Evolutionary conservation across 306 rosid genomes (phyloP).

Genomic region (Lathyrus sativus): DNA sequence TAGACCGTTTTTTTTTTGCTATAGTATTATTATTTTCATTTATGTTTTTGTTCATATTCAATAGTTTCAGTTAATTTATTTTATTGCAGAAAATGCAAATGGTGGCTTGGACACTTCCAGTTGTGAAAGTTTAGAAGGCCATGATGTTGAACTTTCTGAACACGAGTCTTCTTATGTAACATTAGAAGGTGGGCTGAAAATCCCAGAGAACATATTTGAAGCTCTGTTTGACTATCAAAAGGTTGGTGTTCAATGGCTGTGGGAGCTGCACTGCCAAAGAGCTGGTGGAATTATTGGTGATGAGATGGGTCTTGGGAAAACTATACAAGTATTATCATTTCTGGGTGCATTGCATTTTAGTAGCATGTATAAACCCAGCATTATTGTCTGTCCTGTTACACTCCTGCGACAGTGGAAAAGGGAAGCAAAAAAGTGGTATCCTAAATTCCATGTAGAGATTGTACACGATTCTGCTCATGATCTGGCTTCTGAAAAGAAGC

Average conservation of each 20-base stretch:
- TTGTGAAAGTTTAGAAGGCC: slow-evolving; percentile 60
- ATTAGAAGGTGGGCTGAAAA: slow-evolving; percentile 88
- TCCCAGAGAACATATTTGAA: slow-evolving; percentile 68
- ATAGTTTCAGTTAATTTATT: slow-evolving; percentile 31
- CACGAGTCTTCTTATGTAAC: slow-evolving; percentile 61
- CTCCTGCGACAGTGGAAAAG: slow-evolving; percentile 94
- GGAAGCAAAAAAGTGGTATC: slow-evolving; percentile 92
- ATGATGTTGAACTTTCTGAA: slow-evolving; percentile 53
- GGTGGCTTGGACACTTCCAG: slow-evolving; percentile 50
- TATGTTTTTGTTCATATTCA: slow-evolving; percentile 27
- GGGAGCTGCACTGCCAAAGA: slow-evolving; percentile 99
- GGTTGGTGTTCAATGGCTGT: slow-evolving; percentile 97
- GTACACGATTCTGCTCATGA: slow-evolving; percentile 92
- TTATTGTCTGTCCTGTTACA: slow-evolving; percentile 91
- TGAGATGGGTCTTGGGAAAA: slow-evolving; percentile 99
- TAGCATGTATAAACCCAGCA: slow-evolving; percentile 87
- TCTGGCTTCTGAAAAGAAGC: slow-evolving; percentile 55
- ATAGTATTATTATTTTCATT: slow-evolving; percentile 5
- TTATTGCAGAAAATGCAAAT: slow-evolving; percentile 57
- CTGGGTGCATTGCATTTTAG: slow-evolving; percentile 94
- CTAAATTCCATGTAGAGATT: slow-evolving; percentile 73
- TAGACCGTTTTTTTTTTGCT: slow-evolving; percentile 31
- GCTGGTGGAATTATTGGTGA: slow-evolving; percentile 99
- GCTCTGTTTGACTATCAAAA: slow-evolving; percentile 95
- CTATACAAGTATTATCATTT: slow-evolving; percentile 88